Percentiles rank a stretch among this genome's conserved stretches.
Conservation (phyloP, 2,329 filamentous ascomycete species). For the Neofusicoccum sp. region DNA sequence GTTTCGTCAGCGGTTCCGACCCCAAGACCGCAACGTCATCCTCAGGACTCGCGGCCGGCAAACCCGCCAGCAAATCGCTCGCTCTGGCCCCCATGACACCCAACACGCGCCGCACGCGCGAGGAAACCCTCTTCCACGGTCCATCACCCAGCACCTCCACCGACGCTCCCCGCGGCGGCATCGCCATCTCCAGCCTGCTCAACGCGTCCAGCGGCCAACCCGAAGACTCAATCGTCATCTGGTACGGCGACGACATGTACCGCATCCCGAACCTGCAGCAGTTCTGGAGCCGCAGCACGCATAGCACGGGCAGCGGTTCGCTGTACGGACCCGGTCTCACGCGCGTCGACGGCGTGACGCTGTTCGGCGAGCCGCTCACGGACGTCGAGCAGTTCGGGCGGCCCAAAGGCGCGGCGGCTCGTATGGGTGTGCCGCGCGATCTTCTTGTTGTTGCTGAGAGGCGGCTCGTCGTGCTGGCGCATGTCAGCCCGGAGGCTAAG, state of each 20-base stretch:
- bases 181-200: constrained; percentile 41
- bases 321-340: constrained; percentile 45
- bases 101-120: constrained; percentile 50
- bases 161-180: constrained; percentile 41
- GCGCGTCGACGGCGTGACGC: constrained; percentile 44
- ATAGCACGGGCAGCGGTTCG: constrained; percentile 37
- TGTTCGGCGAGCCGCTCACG: constrained; percentile 47
- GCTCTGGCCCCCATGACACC: constrained; percentile 54
- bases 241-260: constrained; percentile 49
- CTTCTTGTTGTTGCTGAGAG: constrained; percentile 48
- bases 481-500: constrained; percentile 33
- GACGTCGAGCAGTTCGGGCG: constrained; percentile 47
- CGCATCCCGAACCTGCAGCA: constrained; percentile 48
- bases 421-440: constrained; percentile 49
- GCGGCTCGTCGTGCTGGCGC: constrained; percentile 46
- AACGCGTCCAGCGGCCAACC: constrained; percentile 32
- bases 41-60: constrained; percentile 24
- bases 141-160: constrained; percentile 35
- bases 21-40: constrained; percentile 23
- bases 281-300: constrained; percentile 46
- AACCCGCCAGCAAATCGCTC: constrained; percentile 34
- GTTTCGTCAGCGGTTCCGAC: constrained; percentile 34
- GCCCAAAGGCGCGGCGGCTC: constrained; percentile 39
- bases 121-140: constrained; percentile 50
- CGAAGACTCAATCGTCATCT: constrained; percentile 51